These are phyloP conservation scores for Penicillium sclerotigenum DNA, from an alignment of 2,329 filamentous ascomycete genomes.

Conservation along the genomic window DNA sequence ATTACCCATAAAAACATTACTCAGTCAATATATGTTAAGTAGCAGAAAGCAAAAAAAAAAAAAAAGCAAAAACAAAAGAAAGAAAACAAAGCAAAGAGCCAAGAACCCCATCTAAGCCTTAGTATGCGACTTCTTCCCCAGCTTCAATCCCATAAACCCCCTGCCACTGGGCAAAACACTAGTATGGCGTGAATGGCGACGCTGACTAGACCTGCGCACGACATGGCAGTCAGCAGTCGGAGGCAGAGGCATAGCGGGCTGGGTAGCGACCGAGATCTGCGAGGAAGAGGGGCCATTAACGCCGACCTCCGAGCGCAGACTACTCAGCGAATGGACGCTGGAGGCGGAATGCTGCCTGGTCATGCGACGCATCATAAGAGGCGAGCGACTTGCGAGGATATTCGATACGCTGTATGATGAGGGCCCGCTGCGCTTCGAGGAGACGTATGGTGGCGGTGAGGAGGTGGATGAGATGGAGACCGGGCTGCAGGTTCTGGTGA, in stretches of 20 bases:
- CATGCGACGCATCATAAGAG: slow-evolving; percentile 23
- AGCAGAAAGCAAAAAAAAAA: not conserved
- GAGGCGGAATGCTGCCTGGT: slow-evolving; percentile 28
- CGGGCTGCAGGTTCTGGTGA: slow-evolving; percentile 16
- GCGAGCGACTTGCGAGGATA: slow-evolving; percentile 21
- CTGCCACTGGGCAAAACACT: slow-evolving; percentile 15
- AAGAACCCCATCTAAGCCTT: slow-evolving; percentile 8
- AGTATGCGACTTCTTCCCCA: slow-evolving; percentile 20
- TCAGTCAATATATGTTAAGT: not conserved
- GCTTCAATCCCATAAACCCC: slow-evolving; percentile 24
- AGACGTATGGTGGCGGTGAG: slow-evolving; percentile 8
- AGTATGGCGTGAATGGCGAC: slow-evolving; percentile 18
- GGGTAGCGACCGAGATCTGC: slow-evolving; percentile 4
- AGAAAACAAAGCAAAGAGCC: not conserved
- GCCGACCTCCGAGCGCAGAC: slow-evolving; percentile 30
- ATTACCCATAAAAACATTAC: not conserved
- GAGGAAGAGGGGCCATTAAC: slow-evolving; percentile 1
- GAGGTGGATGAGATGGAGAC: slow-evolving; percentile 22
- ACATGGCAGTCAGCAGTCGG: slow-evolving; percentile 3
- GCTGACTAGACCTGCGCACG: slow-evolving; percentile 15
- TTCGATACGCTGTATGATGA: slow-evolving; percentile 27
- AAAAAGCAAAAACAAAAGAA: not conserved
- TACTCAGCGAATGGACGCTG: slow-evolving; percentile 30
- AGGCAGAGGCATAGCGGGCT: not conserved
- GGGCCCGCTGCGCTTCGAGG: slow-evolving; percentile 18